Base-by-base conservation (phyloP, 148 eudicot species). In the Cornus kousa region DNA sequence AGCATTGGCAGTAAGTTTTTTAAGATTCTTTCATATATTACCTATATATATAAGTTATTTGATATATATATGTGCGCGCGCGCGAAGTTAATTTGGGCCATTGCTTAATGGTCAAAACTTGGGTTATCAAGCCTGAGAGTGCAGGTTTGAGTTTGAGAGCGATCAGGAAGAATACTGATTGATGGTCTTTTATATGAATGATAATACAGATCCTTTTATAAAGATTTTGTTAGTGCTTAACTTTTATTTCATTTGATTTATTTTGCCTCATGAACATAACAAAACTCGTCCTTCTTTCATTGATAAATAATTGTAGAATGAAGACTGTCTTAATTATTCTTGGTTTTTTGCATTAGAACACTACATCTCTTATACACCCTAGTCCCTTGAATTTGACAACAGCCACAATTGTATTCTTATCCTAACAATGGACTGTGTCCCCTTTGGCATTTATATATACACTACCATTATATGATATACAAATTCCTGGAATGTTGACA, bases 1-100 rank as follows among this genome's bases (percentile, higher is more conserved):
- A 97, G 99, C 71, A 92, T 97, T 83, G 99, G 99, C 69, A 97
- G 99, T 97, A 86, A 81, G 98, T 73, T 74, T 64, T 74, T 68
- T 76, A 22, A 37, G 39, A 65, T 17, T 62, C 48, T 43, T 43
- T 43, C 48, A 43, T 43, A 43, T 43, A 43, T 43, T 43, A 43
- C 48, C 23, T 62, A 62, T 62, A 17, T 62, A n/a, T 62, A 17
- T 17, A 17, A 0, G 37, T 35, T 35, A 35, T 35, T 35, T 35
- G 37, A 62, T 62, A 5, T 17, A 62, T 62, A 43, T 43, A 4
- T 43, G 8, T 43, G 9, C 5, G 48, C 5, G 48, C 6, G 48
- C 8, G 48, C 8, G 48, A 43, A 9, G 6, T 9, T 43, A 43
- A 6, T 6, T 43, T 6, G 48, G 48, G 48, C 8, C 48, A 43